Evolutionary conservation across 345 rosid species (phyloP), one percentile per base, ranked within the genome.

Genomic region (thale cress (Arabidopsis thaliana)): DNA sequence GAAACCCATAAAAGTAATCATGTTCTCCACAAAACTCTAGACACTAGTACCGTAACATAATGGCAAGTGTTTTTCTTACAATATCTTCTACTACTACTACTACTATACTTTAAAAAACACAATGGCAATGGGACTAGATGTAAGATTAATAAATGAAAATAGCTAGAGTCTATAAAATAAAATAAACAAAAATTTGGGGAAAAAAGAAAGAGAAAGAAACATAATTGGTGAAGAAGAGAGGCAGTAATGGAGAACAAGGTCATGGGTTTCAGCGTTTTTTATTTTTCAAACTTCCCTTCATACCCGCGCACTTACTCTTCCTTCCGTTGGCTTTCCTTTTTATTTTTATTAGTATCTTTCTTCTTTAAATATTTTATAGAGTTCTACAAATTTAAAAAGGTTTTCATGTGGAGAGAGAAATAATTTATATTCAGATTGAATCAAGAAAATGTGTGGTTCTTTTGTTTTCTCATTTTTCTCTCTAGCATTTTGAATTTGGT

Each of bases 181-280:
- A 20, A 28, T 28, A 28, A 37, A 49, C 3, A 16, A 72, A 36
- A n/a, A 11, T 10, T 16, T 16, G 20, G 20, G 24, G 7, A 45
- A 23, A 58, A 37, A 22, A 56, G 28, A 38, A 34, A 25, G 65
- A 51, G 20, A 60, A 60, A 45, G 69, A 53, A 68, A 52, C 38
- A 67, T 10, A 67, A 75, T 20, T 49, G 64, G 75, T 33, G 80
- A 60, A 58, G 74, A 16, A 50, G 53, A 1, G 30, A 38, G 40
- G 38, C 61, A 55, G 36, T 65, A 71, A 65, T 71, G 76, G 71
- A 72, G 59, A 40, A 78, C 33, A 64, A 49, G 37, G 56, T 55
- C 89, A 83, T 87, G 85, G 69, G 84, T 78, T 87, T 87, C 90
- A 84, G 90, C 87, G 83, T 78, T 78, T 7, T 68, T 25, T 12